Evolutionary conservation across 352 stramenopile species (phyloP), one percentile per base, ranked within the genome.

Genomic region (Elongisporangium undulatum): DNA sequence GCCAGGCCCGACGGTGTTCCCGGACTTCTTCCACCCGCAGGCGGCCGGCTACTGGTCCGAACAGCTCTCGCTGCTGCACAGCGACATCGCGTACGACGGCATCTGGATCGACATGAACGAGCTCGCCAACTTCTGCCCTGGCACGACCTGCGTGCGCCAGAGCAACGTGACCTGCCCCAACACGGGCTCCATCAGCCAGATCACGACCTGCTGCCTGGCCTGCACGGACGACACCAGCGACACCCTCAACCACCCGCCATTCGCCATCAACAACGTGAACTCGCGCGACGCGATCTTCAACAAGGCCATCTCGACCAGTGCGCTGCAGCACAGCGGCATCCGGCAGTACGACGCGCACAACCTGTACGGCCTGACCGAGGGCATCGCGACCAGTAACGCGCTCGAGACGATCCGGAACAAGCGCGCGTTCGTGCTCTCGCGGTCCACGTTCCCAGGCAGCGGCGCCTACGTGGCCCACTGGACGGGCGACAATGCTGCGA

Each of bases 51-150:
- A 77, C 60, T 89, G 79, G 79, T 62, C 49, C 19, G 61, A 75
- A 52, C 74, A 87, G 61, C 61, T 87, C 22, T 51, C 53, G 15
- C 63, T 59, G 7, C 77, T 77, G 59, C 66, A 85, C 59, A 61
- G 77, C 45, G 58, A 24, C 17, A 20, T 74, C 13, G 17, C 22
- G 26, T 81, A 70, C 55, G 76, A 89, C 56, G 76, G 79, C 19
- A 55, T 87, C 21, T 87, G 79, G 79, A 78, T 89, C 62, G 79
- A 89, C 65, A 89, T 89, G 79, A 89, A 89, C 66, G 79, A 89
- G 51, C 64, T 80, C 26, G 72, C 72, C 55, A 82, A 77, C 64
- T 85, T 88, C 49, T 85, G 73, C 49, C 58, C 62, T 3, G 72
- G 71, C 10, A 69, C 58, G 2, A 53, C 45, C 41, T 74, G 70